Evolutionary conservation across 2,329 filamentous ascomycete species (phyloP).

Genomic region (Paecilomyces sp.): DNA sequence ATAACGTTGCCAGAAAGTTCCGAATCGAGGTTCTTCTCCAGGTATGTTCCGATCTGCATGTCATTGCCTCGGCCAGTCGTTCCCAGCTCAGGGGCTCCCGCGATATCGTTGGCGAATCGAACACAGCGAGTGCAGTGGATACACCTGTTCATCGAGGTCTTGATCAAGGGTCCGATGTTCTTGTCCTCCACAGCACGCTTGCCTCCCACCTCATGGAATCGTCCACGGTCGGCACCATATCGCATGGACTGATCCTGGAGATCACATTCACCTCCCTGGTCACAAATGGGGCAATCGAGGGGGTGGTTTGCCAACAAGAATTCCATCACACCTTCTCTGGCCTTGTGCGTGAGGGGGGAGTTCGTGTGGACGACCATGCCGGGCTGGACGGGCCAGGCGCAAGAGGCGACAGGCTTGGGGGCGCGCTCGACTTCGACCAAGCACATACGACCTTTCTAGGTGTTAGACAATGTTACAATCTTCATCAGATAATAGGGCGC

Average conservation of each 20-base stretch:
- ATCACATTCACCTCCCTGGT: constrained; percentile 98
- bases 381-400: constrained; percentile 96
- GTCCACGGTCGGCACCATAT: constrained; percentile 90
- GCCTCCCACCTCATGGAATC: constrained; percentile 91
- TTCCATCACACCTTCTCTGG: constrained; percentile 97
- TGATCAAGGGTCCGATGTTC: constrained; percentile 96
- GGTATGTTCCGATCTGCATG: constrained; percentile 95
- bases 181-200: constrained; percentile 99
- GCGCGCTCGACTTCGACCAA: constrained; percentile 94
- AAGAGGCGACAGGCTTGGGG: constrained; percentile 95
- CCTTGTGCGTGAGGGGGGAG: constrained; percentile 93
- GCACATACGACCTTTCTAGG: constrained; percentile 72
- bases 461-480: constrained; percentile 3
- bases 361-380: constrained; percentile 99
- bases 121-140: constrained; percentile 98
- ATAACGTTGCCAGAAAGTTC: constrained; percentile 97
- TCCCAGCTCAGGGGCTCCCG: constrained; percentile 90
- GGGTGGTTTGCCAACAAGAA: constrained; percentile 95
- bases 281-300: constrained; percentile 93
- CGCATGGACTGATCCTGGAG: constrained; percentile 99
- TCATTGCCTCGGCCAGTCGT: constrained; percentile 94
- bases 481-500: neutral
- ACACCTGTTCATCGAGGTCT: constrained; percentile 99
- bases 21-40: constrained; percentile 87
- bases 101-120: constrained; percentile 95